Percentiles rank a stretch among this genome's conserved stretches.
These are phyloP conservation scores for Penicillium ucsense DNA, from an alignment of 495 filamentous ascomycete species.

Conservation along the genomic window DNA sequence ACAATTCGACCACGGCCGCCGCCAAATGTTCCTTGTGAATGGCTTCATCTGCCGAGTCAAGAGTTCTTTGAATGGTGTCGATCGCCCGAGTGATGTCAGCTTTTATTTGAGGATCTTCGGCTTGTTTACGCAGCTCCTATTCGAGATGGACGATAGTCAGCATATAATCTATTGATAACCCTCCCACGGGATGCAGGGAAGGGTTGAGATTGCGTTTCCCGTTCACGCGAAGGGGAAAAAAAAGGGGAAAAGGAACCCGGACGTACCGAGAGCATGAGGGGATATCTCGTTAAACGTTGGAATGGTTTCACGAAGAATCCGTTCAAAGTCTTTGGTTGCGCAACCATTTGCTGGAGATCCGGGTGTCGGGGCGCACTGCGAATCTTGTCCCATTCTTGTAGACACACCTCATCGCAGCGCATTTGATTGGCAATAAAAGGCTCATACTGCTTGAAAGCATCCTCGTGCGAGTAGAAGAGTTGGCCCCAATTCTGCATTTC, in stretches of 20 bases:
- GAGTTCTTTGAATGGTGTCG: slow-evolving; percentile 62
- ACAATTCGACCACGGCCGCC: slow-evolving; percentile 71
- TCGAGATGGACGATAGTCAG: no score
- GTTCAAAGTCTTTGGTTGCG: slow-evolving; percentile 53
- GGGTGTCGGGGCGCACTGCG: slow-evolving; percentile 40
- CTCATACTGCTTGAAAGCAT: slow-evolving; percentile 81
- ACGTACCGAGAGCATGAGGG: slow-evolving; percentile 73
- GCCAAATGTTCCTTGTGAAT: slow-evolving; percentile 76
- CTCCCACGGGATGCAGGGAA: no score
- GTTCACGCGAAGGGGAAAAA: no score
- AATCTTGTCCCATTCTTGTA: slow-evolving; percentile 47
- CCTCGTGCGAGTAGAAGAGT: slow-evolving; percentile 69
- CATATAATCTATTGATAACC: no score
- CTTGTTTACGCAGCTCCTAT: slow-evolving; percentile 80
- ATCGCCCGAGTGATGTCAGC: slow-evolving; percentile 62
- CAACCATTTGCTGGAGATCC: slow-evolving; percentile 54
- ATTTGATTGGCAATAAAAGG: slow-evolving; percentile 92
- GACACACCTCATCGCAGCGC: slow-evolving; percentile 39
- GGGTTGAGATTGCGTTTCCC: no score
- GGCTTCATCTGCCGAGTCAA: slow-evolving; percentile 79
- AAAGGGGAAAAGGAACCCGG: no score
- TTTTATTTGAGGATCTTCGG: slow-evolving; percentile 57
- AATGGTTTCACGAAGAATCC: slow-evolving; percentile 94
- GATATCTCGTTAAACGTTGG: slow-evolving; percentile 90
- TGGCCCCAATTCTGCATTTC: slow-evolving; percentile 83